phyloP scores from a whole-genome alignment of 2,329 filamentous ascomycete genomes.

The Cordyceps cateniannulata region DNA sequence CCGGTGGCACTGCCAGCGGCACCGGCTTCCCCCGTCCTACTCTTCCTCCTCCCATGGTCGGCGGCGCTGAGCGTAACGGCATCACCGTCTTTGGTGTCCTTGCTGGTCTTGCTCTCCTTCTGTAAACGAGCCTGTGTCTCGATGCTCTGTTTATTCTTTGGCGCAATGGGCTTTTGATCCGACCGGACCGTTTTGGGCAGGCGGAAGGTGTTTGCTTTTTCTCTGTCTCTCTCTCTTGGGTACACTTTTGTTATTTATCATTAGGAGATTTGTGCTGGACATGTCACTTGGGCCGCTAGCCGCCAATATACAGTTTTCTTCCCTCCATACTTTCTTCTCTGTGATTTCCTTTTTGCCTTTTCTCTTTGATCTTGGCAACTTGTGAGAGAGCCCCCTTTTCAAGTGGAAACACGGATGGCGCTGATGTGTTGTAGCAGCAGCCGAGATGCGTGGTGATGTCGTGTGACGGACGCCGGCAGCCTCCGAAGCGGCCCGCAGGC shows the following conservation, averaged over 20 bases:
- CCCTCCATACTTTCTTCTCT: too few relatives aligned
- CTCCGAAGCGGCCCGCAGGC: not conserved
- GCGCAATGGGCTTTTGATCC: not conserved
- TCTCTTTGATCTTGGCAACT: too few relatives aligned
- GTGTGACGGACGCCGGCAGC: not conserved
- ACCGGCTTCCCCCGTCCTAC: constrained; percentile 3
- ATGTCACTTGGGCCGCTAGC: too few relatives aligned
- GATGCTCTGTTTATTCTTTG: not conserved
- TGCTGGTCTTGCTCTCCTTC: constrained; percentile 19
- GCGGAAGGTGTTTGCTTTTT: not conserved
- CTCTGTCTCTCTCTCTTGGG: too few relatives aligned
- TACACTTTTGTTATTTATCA: too few relatives aligned
- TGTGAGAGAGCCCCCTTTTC: too few relatives aligned
- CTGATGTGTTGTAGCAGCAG: too few relatives aligned
- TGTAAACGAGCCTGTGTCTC: constrained; percentile 14
- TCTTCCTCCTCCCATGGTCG: constrained; percentile 13
- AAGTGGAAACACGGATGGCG: too few relatives aligned
- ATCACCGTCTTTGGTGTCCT: constrained; percentile 19
- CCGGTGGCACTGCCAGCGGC: constrained; percentile 1
- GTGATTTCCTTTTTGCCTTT: too few relatives aligned
- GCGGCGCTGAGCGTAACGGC: constrained; percentile 16
- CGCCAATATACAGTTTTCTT: too few relatives aligned
- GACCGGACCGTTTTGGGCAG: not conserved
- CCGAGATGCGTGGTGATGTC: too few relatives aligned
- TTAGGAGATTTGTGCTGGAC: too few relatives aligned